phyloP scores from a whole-genome alignment of 371 early-diverging fungal species.

The Batrachochytrium dendrobatidis region DNA sequence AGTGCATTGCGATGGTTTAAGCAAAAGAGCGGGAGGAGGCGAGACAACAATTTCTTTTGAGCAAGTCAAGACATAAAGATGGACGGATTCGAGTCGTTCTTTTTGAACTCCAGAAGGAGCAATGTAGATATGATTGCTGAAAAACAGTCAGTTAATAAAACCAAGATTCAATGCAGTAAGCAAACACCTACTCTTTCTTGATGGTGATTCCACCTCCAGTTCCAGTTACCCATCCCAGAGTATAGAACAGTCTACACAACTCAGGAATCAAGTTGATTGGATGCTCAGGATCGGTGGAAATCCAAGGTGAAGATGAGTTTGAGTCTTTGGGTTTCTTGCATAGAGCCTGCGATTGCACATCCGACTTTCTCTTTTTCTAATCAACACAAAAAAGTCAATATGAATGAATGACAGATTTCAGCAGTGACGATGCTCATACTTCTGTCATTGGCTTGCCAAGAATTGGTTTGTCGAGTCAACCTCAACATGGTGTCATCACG shows the following conservation, averaged over 20 bases:
- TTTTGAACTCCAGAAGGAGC: conserved; percentile 96
- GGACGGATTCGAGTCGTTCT: conserved; percentile 77
- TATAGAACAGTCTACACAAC: conserved; percentile 84
- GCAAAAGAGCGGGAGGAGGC: conserved; percentile 49
- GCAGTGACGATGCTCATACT: too few relatives aligned
- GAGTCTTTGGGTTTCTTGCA: too few relatives aligned
- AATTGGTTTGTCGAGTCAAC: too few relatives aligned
- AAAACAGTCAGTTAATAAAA: neutral
- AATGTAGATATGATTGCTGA: conserved; percentile 70
- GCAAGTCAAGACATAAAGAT: conserved; percentile 78
- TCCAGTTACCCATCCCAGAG: conserved; percentile 91
- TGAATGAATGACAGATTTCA: too few relatives aligned
- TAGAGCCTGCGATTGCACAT: too few relatives aligned
- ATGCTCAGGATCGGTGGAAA: conserved; percentile 33
- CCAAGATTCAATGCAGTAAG: neutral
- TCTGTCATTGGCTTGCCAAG: too few relatives aligned
- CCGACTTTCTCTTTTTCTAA: too few relatives aligned
- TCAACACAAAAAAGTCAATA: too few relatives aligned
- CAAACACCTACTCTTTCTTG: conserved; percentile 52
- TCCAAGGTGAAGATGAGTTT: too few relatives aligned
- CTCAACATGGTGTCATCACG: too few relatives aligned
- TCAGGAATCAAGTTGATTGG: conserved; percentile 87
- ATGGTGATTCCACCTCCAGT: conserved; percentile 95
- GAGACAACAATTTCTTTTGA: conserved; percentile 58
- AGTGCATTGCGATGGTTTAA: conserved; percentile 71